Evolutionary conservation across 768 basidiomycete genomes (phyloP), one percentile per base, ranked within the genome.

Genomic region (Scleroderma citrinum): DNA sequence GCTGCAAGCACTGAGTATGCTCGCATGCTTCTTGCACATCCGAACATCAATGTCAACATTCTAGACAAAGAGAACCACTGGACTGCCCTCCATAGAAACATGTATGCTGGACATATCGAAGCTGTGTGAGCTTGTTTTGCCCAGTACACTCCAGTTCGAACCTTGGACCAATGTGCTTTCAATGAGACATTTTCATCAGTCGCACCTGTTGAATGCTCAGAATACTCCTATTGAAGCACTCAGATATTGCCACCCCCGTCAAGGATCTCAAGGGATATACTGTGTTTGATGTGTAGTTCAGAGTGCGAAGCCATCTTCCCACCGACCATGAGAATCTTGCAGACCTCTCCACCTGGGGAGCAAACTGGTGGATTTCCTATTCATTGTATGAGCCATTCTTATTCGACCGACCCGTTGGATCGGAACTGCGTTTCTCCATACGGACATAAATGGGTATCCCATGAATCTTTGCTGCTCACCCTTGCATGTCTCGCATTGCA

Each of bases 181-280:
- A n/a, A n/a, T n/a, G n/a, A n/a, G n/a, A 40, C 13, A 21, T 21
- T 40, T 40, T 14, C 19, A n/a, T 14, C 13, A 11, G 16, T 24
- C 6, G 14, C 21, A 12, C n/a, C n/a, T n/a, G n/a, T 60, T 53
- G 70, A 50, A 48, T 64, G 53, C 57, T 55, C 45, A 92, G 87
- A 3, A 68, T 89, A 40, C 72, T 93, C 32, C 76, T 98, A 7
- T 69, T 96, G 46, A 81, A 85, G 58, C 80, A 82, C 34, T 59
- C 75, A 19, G 92, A 95, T 58, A 80, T 80, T 20, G 89, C 96
- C 62, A 67, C 72, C 0, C 69, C 76, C 5, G 55, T 87, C 50
- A 92, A 91, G 62, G 95, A 97, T 60, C 60, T 72, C 24, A 95
- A 97, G 56, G 95, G 89, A 0, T 87, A 94, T 64, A 92, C 91